Base-by-base conservation (phyloP, 768 basidiomycete genomes). In the Naganishia onofrii region DNA sequence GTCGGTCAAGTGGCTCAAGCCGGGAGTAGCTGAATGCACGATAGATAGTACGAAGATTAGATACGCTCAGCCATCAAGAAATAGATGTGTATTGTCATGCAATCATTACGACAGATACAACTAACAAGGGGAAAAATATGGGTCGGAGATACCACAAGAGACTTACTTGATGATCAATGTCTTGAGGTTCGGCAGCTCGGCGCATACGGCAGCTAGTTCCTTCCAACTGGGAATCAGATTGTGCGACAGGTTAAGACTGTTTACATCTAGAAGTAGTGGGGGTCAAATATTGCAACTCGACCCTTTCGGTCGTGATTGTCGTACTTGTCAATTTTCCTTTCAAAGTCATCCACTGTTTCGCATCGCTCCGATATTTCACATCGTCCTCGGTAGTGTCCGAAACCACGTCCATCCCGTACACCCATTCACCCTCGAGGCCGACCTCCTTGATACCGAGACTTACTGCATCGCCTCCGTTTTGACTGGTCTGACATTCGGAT, bases 81-180 rank as follows among this genome's bases (percentile, higher is more conserved):
- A 66, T 17, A 15, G 9, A 66, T 46, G 12, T 42, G 19, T 28
- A 38, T 64, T 21, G 48, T 23, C 48, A 51, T 51, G 12, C 7
- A 6, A 51, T 3, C 7, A 51, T 26, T 51, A 26, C 19, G 7
- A 51, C 48, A 51, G 3, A 23, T 23, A 51, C 44, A 51, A n/a
- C 48, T 51, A n/a, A 12, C 3, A 7, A 51, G 23, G 48, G 48
- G 48, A n/a, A n/a, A 51, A 51, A 23, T n/a, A n/a, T 23, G 48
- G n/a, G 19, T 51, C 7, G 23, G 12, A n/a, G 15, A 12, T n/a
- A 7, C 5, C 48, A 23, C 48, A 6, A 26, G 46, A 3, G 6
- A 82, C 89, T 79, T 73, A 96, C 94, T 93, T 95, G 74, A 97
- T 81, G 32, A 87, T 83, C 44, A 98, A 83, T 51, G 85, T 84